Percentiles rank a stretch among this genome's conserved stretches.
Evolutionary conservation across 2,329 filamentous ascomycete genomes (phyloP).

Genomic region (Westerdykella ornata): DNA sequence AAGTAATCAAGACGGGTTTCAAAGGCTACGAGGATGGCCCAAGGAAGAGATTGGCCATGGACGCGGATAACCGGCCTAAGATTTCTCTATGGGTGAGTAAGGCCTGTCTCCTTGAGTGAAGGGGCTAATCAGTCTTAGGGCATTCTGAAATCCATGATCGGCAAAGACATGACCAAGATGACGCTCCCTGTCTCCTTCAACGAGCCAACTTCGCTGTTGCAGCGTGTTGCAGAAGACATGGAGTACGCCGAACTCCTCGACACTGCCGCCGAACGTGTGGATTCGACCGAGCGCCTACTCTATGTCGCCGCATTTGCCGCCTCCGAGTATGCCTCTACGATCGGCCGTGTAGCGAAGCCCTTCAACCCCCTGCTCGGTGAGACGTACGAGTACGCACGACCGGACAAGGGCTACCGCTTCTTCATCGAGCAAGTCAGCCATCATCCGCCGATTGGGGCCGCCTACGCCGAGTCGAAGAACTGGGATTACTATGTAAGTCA

Average conservation of each 20-base stretch:
- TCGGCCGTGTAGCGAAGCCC: constrained; percentile 92
- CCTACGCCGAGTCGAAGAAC: constrained; percentile 81
- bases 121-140: constrained; percentile 50
- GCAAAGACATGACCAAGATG: constrained; percentile 99
- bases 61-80: constrained; percentile 86
- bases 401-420: constrained; percentile 96
- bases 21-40: constrained; percentile 87
- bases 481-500: constrained; percentile 78
- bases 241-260: constrained; percentile 93
- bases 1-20: constrained; percentile 71
- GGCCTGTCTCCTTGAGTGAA: constrained; percentile 1
- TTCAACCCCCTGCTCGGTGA: constrained; percentile 96
- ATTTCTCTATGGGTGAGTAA: constrained; percentile 85
- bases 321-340: constrained; percentile 94
- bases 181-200: constrained; percentile 97
- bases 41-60: constrained; percentile 73
- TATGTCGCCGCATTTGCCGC: constrained; percentile 95
- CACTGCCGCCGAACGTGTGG: constrained; percentile 72
- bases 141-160: constrained; percentile 98
- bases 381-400: constrained; percentile 91
- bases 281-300: constrained; percentile 85
- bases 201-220: constrained; percentile 89
- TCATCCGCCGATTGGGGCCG: constrained; percentile 89
- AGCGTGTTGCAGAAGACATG: constrained; percentile 95
- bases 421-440: constrained; percentile 98